Evolutionary conservation across 805 yeast genomes (phyloP).

Genomic region (Cephaloascus albidus): DNA sequence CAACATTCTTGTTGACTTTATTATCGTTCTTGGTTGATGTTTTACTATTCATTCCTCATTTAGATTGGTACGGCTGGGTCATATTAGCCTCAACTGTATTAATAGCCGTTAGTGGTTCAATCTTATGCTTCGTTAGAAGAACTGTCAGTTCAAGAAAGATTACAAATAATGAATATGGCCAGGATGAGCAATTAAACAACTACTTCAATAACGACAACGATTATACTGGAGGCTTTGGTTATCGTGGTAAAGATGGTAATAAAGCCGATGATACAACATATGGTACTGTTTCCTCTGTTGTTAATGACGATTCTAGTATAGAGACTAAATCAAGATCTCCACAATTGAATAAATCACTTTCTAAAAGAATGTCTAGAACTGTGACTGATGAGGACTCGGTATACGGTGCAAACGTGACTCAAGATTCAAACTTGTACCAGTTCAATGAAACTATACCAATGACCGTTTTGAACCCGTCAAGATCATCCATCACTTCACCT

Average conservation of each 20-base stretch:
- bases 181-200: not conserved
- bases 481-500: not conserved
- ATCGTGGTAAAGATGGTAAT: not conserved
- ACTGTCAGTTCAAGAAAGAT: constrained; percentile 42
- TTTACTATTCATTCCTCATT: constrained; percentile 62
- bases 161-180: not conserved
- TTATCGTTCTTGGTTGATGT: constrained; percentile 79
- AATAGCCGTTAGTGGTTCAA: constrained; percentile 52
- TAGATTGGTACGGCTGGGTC: constrained; percentile 84
- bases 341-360: not conserved
- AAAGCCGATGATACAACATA: not conserved
- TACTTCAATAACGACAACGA: constrained; percentile 1
- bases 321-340: not conserved
- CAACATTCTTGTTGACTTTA: constrained; percentile 60
- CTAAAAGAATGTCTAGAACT: too few relatives aligned
- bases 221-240: constrained; percentile 4
- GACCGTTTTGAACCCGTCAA: not conserved
- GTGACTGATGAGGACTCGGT: not conserved
- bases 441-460: not conserved
- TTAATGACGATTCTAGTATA: not conserved
- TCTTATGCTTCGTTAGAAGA: constrained; percentile 67
- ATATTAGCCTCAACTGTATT: constrained; percentile 60
- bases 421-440: not conserved
- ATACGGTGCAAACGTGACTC: not conserved
- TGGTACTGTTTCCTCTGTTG: not conserved